These are phyloP conservation scores for Eustoma russellianum DNA, from an alignment of 257 asterid genomes.

Conservation along the genomic window DNA sequence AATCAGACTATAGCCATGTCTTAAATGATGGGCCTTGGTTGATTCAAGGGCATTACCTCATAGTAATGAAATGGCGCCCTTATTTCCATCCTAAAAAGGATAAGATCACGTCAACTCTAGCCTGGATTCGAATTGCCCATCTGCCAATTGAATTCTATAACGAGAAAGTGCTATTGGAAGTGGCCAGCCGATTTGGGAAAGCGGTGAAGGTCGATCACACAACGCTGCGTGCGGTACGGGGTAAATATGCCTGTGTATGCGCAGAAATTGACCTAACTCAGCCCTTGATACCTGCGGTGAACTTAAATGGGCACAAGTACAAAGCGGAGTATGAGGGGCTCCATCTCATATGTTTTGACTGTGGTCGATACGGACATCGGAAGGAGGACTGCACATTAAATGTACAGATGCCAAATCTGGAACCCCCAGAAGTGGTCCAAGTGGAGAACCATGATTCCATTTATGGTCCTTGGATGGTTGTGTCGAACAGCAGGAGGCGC, in stretches of 20 bases:
- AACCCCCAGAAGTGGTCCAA: no score
- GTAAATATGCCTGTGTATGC: background rate
- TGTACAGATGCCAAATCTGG: no score
- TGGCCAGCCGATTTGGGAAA: background rate
- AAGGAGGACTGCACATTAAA: background rate
- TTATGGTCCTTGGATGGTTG: no score
- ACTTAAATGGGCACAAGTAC: background rate
- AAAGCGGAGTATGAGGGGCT: background rate
- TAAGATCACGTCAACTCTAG: background rate
- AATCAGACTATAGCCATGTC: background rate
- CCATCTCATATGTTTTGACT: background rate
- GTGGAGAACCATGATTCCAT: no score
- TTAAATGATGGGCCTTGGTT: background rate
- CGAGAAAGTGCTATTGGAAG: background rate
- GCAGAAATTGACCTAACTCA: background rate
- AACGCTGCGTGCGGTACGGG: background rate
- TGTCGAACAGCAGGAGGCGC: no score
- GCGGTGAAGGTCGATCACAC: background rate
- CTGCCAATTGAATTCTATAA: background rate
- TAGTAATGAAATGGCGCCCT: no score
- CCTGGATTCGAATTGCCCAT: background rate
- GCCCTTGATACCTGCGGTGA: background rate
- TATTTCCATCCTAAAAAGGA: no score
- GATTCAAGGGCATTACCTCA: background rate
- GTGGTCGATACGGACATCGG: background rate